phyloP scores from a whole-genome alignment of 129 eudicot genomes.

The Tagetes patula region DNA sequence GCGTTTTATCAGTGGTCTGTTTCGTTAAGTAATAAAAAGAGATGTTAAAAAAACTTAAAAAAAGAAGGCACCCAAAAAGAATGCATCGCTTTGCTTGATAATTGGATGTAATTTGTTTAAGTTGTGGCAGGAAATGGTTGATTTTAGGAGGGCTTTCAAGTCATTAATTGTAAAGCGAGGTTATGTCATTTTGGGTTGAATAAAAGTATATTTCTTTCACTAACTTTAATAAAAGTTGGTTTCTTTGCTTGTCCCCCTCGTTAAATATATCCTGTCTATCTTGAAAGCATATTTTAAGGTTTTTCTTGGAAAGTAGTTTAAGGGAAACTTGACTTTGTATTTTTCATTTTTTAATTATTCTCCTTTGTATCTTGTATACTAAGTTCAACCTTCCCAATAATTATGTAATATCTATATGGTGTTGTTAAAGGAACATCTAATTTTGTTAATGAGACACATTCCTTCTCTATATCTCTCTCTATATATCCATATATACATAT shows the following conservation, averaged over 20 bases:
- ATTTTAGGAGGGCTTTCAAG: slow-evolving; percentile 8
- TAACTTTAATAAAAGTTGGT: slow-evolving; percentile 20
- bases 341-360: not conserved
- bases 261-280: slow-evolving; percentile 21
- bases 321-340: not conserved
- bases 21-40: too few relatives aligned
- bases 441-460: too few relatives aligned
- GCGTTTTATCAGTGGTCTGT: too few relatives aligned
- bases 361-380: not conserved
- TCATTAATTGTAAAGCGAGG: not conserved
- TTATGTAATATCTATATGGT: too few relatives aligned
- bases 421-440: too few relatives aligned
- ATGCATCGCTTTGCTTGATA: too few relatives aligned
- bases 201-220: slow-evolving; percentile 8
- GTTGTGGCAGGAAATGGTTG: not conserved
- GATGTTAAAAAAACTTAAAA: too few relatives aligned
- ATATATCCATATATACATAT: too few relatives aligned
- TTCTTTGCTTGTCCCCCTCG: slow-evolving; percentile 26
- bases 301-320: not conserved
- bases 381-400: not conserved
- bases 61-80: too few relatives aligned
- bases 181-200: slow-evolving; percentile 4
- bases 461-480: too few relatives aligned
- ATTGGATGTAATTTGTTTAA: too few relatives aligned
- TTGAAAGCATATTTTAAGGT: not conserved